phyloP scores from a whole-genome alignment of 306 rosid genomes.

The Vigna reflexopilosa region DNA sequence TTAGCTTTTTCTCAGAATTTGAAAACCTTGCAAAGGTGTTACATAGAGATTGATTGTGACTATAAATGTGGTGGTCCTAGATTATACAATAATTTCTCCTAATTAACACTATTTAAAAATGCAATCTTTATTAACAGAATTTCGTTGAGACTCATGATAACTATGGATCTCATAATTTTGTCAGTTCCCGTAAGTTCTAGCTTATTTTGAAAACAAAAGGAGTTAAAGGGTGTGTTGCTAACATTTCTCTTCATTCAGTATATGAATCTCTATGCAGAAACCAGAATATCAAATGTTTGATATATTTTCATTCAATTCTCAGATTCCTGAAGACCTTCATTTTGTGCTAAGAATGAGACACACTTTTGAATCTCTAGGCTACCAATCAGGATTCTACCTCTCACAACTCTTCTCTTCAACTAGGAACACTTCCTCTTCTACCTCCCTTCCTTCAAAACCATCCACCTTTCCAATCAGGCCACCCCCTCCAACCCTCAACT shows the following conservation, averaged over 20 bases:
- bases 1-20: not conserved
- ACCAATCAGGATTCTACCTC: constrained; percentile 89
- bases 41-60: not conserved
- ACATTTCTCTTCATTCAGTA: not conserved
- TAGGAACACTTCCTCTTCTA: constrained; percentile 65
- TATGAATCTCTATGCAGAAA: not conserved
- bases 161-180: not conserved
- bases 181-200: not conserved
- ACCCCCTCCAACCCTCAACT: constrained; percentile 68
- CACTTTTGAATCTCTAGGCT: constrained; percentile 88
- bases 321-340: constrained; percentile 94
- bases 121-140: no score
- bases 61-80: not conserved
- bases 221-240: not conserved
- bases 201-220: not conserved
- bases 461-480: constrained; percentile 67
- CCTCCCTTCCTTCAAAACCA: constrained; percentile 67
- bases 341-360: constrained; percentile 96
- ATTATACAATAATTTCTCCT: not conserved
- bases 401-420: constrained; percentile 89
- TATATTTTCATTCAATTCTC: constrained; percentile 23
- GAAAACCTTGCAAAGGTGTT: not conserved
- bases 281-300: constrained; percentile 22
- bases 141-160: not conserved
- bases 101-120: not conserved